Base-by-base conservation (phyloP, 495 filamentous ascomycete genomes). In the Hypoxylon cercidicola region DNA sequence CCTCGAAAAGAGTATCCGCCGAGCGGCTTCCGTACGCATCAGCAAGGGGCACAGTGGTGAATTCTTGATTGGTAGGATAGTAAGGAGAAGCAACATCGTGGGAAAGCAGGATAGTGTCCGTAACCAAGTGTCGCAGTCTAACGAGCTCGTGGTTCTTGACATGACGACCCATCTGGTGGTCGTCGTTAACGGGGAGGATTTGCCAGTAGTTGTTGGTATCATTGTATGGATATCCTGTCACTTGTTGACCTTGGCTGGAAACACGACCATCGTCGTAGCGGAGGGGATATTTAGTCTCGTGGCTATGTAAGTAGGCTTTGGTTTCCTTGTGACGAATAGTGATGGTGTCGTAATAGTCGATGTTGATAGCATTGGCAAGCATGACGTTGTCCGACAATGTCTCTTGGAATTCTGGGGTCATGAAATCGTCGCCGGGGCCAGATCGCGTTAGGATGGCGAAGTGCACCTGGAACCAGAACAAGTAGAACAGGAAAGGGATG, bases 401-500 rank as follows among this genome's bases (percentile, higher is more conserved):
- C 78, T 96, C 93, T 78, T 99, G 95, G 79, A 99, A 99, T 66
- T 94, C 93, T 2, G 95, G 95, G 11, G 89, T 92, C 95, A 99
- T 99, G 80, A 99, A 99, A 60, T 99, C 95, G 71, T 99, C 96
- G 39, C 95, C 95, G 43, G 95, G 95, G 28, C 95, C 95, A 34
- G 93, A 97, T 48, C 89, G 85, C 39, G 81, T 89, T 52, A 99
- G 82, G 69, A 99, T 91, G 20, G 92, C 83, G 74, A 99, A 98
- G 78, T 99, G 95, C 28, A 98, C 93, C 81, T 98, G 95, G 87
- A 99, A 99, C 96, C 96, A 99, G 83, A 99, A 99, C 25, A 99
- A 85, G 75, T 98, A 99, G 77, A 98, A 95, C 67, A 98, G 84
- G 85, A 97, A 97, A 34, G 95, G 95, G 48, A 98, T 84, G 41